Base-by-base conservation (phyloP, 495 filamentous ascomycete species). In the Lophiotrema nucula region DNA sequence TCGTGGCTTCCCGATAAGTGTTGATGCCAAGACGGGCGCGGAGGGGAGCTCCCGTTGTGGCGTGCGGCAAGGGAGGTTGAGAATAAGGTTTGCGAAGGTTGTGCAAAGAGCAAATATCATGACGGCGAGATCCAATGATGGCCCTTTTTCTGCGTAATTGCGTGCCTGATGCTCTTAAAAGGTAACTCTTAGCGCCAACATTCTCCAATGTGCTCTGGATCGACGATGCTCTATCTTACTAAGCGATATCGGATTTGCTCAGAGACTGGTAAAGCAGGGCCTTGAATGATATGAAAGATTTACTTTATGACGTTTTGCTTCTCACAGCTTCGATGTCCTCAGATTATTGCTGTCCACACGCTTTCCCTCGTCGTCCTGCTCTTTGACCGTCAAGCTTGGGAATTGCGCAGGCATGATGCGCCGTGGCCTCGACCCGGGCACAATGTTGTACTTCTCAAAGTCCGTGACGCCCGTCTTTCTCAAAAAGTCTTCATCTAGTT, bases 401-500 rank as follows among this genome's bases (percentile, higher is more conserved):
- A 95, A 77, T 54, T 77, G 66, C 0, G 68, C 75, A 0, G 90
- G 90, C 90, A 95, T 92, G 44, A 95, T 93, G 37, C 90, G 74
- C 22, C 89, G 71, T 0, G 90, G 89, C 0, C 37, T 69, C 0
- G 81, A 64, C 0, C 88, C 90, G 0, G 79, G 74, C 0, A 93
- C 76, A 0, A 92, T 71, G 3, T 79, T 78, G 67, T 95, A 95
- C 57, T 82, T 79, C 0, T 81, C 81, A 67, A 95, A 93, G 69
- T 95, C 87, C 0, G 74, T 77, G 3, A 92, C 74, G 1, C 83
- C 82, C 43, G 84, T 72, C 23, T 79, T 72, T 21, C 88, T 76
- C 24, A 95, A 76, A 62, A 91, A 92, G 67, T 95, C 90, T 66
- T 95, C 90, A 60, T 95, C 90, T 1, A 90, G 81, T 33, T 83